A percentile compares a stretch with the other conserved stretches of the same genome.
These are phyloP conservation scores for Cyclostephanos invisitatus DNA, from an alignment of 108 stramenopile species.

Conservation along the genomic window DNA sequence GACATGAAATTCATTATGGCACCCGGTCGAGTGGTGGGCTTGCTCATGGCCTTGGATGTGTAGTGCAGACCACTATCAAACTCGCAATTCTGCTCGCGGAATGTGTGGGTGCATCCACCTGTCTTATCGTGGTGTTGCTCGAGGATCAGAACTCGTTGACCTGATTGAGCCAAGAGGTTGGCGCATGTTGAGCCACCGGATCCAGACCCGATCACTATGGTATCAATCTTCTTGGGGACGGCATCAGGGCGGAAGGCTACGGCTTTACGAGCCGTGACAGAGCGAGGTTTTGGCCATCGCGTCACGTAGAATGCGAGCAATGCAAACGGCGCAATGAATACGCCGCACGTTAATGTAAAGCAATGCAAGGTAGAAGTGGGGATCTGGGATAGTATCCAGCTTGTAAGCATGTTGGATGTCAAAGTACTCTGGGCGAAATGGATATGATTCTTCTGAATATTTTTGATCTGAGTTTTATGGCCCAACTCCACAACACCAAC, in stretches of 20 bases:
- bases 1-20: slow-evolving; percentile 51
- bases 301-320: slow-evolving; percentile 21
- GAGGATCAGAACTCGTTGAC: slow-evolving; percentile 57
- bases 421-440: no score
- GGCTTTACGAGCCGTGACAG: slow-evolving; percentile 15
- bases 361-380: no score
- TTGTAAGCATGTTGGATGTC: no score
- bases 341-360: no score
- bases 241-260: slow-evolving; percentile 32
- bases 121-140: slow-evolving; percentile 59
- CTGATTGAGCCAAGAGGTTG: slow-evolving; percentile 51
- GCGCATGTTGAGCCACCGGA: slow-evolving; percentile 57
- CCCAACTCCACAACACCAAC: no score
- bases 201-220: slow-evolving; percentile 57
- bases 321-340: slow-evolving; percentile 4
- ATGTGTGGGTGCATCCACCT: slow-evolving; percentile 67
- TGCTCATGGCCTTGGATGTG: slow-evolving; percentile 47
- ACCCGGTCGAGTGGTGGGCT: slow-evolving; percentile 35
- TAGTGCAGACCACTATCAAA: slow-evolving; percentile 54
- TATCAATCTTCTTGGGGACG: slow-evolving; percentile 42
- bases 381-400: no score
- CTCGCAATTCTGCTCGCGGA: slow-evolving; percentile 51
- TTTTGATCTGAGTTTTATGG: no score
- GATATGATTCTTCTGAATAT: no score
- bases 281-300: slow-evolving; percentile 25